phyloP scores from a whole-genome alignment of 768 basidiomycete genomes.

The Tricholoma sp. region DNA sequence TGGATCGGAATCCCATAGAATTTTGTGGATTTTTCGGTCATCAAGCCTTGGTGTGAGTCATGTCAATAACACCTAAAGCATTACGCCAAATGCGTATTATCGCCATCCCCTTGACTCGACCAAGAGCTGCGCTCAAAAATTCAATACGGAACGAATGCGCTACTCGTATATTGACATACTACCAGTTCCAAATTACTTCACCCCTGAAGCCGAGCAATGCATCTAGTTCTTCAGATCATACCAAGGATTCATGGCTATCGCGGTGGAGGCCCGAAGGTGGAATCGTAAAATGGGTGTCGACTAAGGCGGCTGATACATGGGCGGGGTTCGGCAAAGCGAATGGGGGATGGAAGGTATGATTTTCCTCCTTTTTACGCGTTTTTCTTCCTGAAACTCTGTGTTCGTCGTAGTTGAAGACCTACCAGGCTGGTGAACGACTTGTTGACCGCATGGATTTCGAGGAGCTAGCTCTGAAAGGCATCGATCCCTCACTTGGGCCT shows the following conservation, averaged over 20 bases:
- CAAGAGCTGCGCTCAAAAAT: conserved; percentile 14
- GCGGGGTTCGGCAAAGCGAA: conserved; percentile 62
- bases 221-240: conserved; percentile 1
- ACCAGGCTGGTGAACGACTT: conserved; percentile 59
- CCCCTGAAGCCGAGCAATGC: conserved; percentile 7
- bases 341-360: conserved; percentile 68
- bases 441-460: conserved; percentile 76
- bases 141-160: conserved; percentile 14
- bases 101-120: conserved; percentile 40
- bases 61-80: conserved; percentile 19
- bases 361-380: conserved; percentile 1
- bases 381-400: not conserved
- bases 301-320: conserved; percentile 57
- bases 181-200: conserved; percentile 37
- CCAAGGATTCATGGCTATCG: conserved; percentile 23
- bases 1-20: not conserved
- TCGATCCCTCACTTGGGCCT: conserved; percentile 70
- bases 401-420: conserved; percentile 47
- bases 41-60: not conserved
- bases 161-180: conserved; percentile 32
- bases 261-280: conserved; percentile 38
- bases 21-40: not conserved
- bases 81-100: conserved; percentile 39
- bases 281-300: conserved; percentile 40
- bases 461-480: conserved; percentile 66